Base-by-base conservation (phyloP, 2,329 filamentous ascomycete species). In the Alternaria arbusti region DNA sequence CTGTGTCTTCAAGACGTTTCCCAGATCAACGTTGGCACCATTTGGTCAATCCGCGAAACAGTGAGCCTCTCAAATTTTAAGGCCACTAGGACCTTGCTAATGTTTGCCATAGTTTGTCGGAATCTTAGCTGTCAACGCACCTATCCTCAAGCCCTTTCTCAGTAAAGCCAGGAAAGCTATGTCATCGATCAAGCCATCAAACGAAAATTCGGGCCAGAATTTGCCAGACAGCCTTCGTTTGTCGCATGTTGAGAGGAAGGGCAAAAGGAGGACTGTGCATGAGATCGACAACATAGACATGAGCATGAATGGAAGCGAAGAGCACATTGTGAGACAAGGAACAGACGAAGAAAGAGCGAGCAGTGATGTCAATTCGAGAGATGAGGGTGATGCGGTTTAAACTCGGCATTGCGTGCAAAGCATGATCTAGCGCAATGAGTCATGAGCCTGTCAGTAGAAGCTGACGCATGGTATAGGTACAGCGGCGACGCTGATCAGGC, bases 41-140 rank as follows among this genome's bases (percentile, higher is more conserved):
- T 59, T 26, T 59, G 57, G 57, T 59, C 57, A 40, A 54, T 59
- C 22, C 57, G 57, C 49, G 57, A 59, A 46, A 59, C 57, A 26
- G 57, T 59, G 54, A 4, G 23, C n/a, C 26, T 23, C 10, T 22
- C 15, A 25, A 22, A 15, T 17, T 22, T 11, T 23, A 13, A 28
- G 3, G 20, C 10, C 22, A 12, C 15, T 43, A 25, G 22, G 28
- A 40, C 26, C 17, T 15, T 43, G 25, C 49, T 45, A 25, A 54
- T 26, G 15, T 13, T 22, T 5, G 3, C 22, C 26, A 7, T 43
- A 59, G 57, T 59, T 59, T 20, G 47, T 59, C 6, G 57, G 57
- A 10, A 59, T 59, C 20, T 45, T 59, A 26, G 57, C 57, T 9
- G 57, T 59, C 15, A 59, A 59, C 36, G 25, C 50, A n/a, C 57